A percentile compares a stretch with the other conserved stretches of the same genome.
Conservation (phyloP, 176 grass and related monocot species). For the Triticum dicoccoides region DNA sequence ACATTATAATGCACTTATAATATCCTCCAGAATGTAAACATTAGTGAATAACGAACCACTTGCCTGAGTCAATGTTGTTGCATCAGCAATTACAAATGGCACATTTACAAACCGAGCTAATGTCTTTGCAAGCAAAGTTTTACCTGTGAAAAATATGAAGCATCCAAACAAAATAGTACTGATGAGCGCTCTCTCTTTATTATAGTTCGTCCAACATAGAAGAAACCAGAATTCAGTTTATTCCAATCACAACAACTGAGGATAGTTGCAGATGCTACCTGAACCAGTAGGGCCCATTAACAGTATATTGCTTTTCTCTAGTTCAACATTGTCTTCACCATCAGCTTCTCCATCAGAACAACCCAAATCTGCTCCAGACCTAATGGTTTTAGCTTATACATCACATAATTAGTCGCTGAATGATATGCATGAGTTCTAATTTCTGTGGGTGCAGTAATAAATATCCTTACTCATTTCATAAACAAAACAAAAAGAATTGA, state of each 20-base stretch:
- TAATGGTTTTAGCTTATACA: conserved; percentile 67
- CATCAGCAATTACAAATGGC: conserved; percentile 99
- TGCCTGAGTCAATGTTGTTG: conserved; percentile 97
- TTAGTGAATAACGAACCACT: conserved; percentile 29
- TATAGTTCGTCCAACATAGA: conserved; percentile 18
- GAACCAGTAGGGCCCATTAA: conserved; percentile 99
- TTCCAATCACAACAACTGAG: conserved; percentile 17
- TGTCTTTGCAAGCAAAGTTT: conserved; percentile 98
- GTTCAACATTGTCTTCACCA: conserved; percentile 77
- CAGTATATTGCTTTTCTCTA: conserved; percentile 98
- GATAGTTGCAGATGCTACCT: conserved; percentile 45
- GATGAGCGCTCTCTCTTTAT: neutral
- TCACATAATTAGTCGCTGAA: conserved; percentile 60
- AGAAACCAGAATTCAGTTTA: neutral
- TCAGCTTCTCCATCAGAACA: conserved; percentile 65
- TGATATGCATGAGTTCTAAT: conserved; percentile 10
- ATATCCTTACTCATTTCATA: neutral
- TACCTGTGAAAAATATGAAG: conserved; percentile 62
- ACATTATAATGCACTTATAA: conserved; percentile 2
- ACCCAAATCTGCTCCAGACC: conserved; percentile 70
- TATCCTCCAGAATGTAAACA: conserved; percentile 3
- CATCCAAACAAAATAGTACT: conserved; percentile 28
- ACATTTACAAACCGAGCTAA: conserved; percentile 99
- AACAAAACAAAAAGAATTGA: neutral
- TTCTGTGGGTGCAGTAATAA: conserved; percentile 16